Percentiles rank a stretch among this genome's conserved stretches.
Evolutionary conservation across 2,329 filamentous ascomycete species (phyloP).

Genomic region (Fusarium humuli): DNA sequence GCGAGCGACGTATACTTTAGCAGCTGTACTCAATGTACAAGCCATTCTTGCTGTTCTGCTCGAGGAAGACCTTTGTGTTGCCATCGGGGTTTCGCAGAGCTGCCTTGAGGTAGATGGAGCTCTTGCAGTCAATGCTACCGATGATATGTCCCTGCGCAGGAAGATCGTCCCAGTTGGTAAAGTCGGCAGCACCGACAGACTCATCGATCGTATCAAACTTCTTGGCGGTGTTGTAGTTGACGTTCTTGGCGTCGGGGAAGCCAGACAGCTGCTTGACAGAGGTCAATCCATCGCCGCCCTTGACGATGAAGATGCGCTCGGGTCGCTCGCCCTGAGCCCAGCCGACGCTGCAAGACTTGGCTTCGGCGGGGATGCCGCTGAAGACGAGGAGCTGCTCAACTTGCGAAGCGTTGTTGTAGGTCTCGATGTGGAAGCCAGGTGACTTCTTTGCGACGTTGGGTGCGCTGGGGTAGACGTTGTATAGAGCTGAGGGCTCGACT

Average conservation of each 20-base stretch:
- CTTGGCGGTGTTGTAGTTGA: conserved; percentile 41
- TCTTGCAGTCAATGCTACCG: conserved; percentile 45
- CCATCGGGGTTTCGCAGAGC: conserved; percentile 37
- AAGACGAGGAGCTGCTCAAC: conserved; percentile 51
- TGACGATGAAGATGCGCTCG: conserved; percentile 54
- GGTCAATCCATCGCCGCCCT: conserved; percentile 44
- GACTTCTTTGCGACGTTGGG: conserved; percentile 31
- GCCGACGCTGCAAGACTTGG: conserved; percentile 47
- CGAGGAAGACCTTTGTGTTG: conserved; percentile 47
- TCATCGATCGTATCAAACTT: conserved; percentile 37
- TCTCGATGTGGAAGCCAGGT: conserved; percentile 41
- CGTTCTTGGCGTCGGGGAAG: conserved; percentile 36
- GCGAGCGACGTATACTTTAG: not conserved
- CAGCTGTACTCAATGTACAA: conserved; percentile 44
- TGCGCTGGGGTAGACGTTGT: conserved; percentile 35
- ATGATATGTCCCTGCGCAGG: conserved; percentile 38
- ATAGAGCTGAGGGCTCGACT: conserved; percentile 24
- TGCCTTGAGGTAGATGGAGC: conserved; percentile 48
- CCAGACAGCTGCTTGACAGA: conserved; percentile 43
- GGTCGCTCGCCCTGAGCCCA: conserved; percentile 53
- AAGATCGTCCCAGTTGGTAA: conserved; percentile 48
- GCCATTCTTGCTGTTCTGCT: conserved; percentile 49
- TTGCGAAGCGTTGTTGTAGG: conserved; percentile 41
- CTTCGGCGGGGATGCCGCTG: conserved; percentile 46
- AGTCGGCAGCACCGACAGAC: conserved; percentile 44